Evolutionary conservation across 139 green algal genomes (phyloP), one percentile per base, ranked within the genome.

Genomic region (Haematococcus lacustris): DNA sequence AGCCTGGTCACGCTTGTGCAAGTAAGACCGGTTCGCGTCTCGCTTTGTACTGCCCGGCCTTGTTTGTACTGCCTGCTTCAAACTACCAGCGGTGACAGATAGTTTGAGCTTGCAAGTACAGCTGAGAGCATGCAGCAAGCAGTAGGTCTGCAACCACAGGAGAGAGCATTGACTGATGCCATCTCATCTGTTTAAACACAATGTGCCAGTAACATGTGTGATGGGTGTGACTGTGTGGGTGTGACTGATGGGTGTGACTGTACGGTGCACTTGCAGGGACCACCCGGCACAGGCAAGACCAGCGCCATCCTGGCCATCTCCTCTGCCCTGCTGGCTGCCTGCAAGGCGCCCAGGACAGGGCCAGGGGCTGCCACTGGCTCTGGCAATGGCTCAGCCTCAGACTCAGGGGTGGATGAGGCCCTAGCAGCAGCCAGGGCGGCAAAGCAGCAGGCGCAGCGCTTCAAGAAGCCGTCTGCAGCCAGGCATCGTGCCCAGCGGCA

Each of bases 281-380:
- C 88, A 0, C 88, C 88, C 13, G 88, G 88, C 37, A 93, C 88
- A 5, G 87, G 87, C 37, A 91, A 92, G 76, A 92, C 85, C 0
- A 71, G 73, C 4, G 74, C 74, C 43, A 87, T 89, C 38, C 65
- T 88, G 50, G 87, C 73, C 38, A 83, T 93, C 21, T 33, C 90
- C 3, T 91, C 85, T 9, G 82, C 78, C 5, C 68, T 92, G 39
- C 47, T 91, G 30, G 76, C 68, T n/a, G n/a, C 59, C 53, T 64
- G 53, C 53, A 64, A 32, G 13, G 13, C 53, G 47, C n/a, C n/a
- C n/a, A n/a, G 47, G 47, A 21, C 13, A 13, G 47, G 47, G 47
- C 13, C 13, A 13, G 47, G 47, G 47, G 47, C 47, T 28, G 47
- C 47, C 47, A 21, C 47, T 57, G 13, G 47, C 47, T 28, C 47